Percentiles rank a stretch among this genome's conserved stretches.
Conservation (phyloP, 2,329 filamentous ascomycete species). For the Colletotrichum plurivorum region DNA sequence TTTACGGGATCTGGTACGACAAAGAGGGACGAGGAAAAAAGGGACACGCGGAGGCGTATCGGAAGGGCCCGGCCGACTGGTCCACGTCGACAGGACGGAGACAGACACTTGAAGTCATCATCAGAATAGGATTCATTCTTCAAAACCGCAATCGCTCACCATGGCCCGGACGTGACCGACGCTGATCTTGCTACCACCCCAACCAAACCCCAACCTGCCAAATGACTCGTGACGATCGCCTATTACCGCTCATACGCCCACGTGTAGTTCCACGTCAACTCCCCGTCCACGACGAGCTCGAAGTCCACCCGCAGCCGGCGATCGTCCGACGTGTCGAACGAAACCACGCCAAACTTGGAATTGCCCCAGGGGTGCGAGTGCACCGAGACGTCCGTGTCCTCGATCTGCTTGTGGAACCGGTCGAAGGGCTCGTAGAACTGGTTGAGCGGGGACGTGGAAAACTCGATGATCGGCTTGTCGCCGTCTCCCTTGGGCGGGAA, state of each 20-base stretch:
- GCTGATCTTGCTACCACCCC: too few species aligned
- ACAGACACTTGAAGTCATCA: not conserved
- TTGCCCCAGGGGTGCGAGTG: slow-evolving; percentile 32
- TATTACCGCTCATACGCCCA: slow-evolving; percentile 20
- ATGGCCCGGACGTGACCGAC: too few species aligned
- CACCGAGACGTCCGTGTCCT: slow-evolving; percentile 46
- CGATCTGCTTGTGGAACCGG: slow-evolving; percentile 72
- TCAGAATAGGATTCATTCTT: not conserved
- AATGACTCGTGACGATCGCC: not conserved
- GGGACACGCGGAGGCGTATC: not conserved
- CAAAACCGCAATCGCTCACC: too few species aligned
- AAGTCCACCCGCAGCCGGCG: slow-evolving; percentile 18
- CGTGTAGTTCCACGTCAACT: slow-evolving; percentile 20
- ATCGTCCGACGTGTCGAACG: slow-evolving; percentile 19
- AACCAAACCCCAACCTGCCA: too few species aligned
- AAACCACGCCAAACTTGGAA: slow-evolving; percentile 27
- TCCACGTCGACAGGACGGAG: slow-evolving; percentile 1
- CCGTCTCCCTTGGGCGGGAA: slow-evolving; percentile 52
- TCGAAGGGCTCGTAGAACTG: slow-evolving; percentile 77
- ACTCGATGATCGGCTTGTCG: slow-evolving; percentile 70
- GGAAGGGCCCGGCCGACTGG: slow-evolving; percentile 7
- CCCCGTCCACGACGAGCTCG: slow-evolving; percentile 29
- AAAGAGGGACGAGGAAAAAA: not conserved
- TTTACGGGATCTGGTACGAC: slow-evolving; percentile 8
- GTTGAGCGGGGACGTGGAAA: slow-evolving; percentile 74